Conservation (phyloP, 805 yeast genomes). For the Geotrichum ghanense region DNA sequence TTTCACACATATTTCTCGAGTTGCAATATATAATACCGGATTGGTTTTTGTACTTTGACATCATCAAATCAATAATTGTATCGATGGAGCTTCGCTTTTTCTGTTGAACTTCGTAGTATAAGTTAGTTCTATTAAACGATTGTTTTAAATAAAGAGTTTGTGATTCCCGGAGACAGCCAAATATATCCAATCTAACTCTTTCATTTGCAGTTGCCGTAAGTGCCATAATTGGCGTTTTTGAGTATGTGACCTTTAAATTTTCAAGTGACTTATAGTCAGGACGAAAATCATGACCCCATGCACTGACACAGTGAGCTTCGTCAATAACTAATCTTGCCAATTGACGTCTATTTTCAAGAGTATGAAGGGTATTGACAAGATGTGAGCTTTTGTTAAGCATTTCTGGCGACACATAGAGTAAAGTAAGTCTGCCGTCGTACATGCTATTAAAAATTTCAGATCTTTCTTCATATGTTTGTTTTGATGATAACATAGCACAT, state of each 20-base stretch:
- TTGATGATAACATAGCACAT: conserved; percentile 85
- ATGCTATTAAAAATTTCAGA: conserved; percentile 51
- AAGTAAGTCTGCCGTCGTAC: conserved; percentile 52
- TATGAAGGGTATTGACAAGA: conserved; percentile 51
- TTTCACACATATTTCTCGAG: conserved; percentile 81
- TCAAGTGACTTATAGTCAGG: conserved; percentile 85
- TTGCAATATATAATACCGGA: conserved; percentile 93
- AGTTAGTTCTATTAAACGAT: conserved; percentile 82
- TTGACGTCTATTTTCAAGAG: conserved; percentile 40
- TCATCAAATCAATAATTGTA: conserved; percentile 48
- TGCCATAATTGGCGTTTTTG: conserved; percentile 85
- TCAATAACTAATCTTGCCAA: conserved; percentile 87
- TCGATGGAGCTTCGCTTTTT: conserved; percentile 48
- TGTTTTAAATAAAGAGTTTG: conserved; percentile 52
- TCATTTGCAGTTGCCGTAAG: conserved; percentile 95
- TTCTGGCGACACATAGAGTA: conserved; percentile 88
- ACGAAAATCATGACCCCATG: conserved; percentile 98
- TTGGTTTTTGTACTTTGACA: conserved; percentile 37
- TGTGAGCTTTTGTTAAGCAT: conserved; percentile 71
- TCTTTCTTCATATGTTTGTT: conserved; percentile 51
- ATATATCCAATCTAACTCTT: conserved; percentile 75
- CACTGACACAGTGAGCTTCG: conserved; percentile 96
- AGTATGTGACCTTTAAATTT: conserved; percentile 59
- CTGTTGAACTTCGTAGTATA: conserved; percentile 63
- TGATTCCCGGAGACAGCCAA: conserved; percentile 57